Evolutionary conservation across 2,329 filamentous ascomycete species (phyloP).

Genomic region (Calcarisporium arbuscula): DNA sequence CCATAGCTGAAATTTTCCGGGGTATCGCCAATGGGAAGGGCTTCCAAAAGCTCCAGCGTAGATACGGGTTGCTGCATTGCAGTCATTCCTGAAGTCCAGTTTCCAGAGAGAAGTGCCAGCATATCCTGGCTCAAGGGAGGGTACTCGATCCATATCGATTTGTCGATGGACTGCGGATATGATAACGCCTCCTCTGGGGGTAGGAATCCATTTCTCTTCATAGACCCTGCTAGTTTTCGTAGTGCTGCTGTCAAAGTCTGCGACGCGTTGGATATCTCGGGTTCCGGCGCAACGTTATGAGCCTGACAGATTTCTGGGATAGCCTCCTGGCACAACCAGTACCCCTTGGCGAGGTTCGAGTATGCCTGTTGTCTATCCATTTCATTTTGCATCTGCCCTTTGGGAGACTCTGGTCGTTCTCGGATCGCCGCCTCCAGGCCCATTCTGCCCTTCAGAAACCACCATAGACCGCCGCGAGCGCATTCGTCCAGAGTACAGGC

Average conservation of each 20-base stretch:
- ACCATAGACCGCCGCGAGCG: conserved; percentile 73
- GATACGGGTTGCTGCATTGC: conserved; percentile 40
- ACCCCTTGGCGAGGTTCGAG: conserved; percentile 75
- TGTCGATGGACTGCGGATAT: conserved; percentile 75
- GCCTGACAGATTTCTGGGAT: conserved; percentile 42
- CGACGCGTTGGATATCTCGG: conserved; percentile 47
- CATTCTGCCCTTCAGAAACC: conserved; percentile 78
- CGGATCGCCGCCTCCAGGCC: conserved; percentile 68
- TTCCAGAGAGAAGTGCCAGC: conserved; percentile 61
- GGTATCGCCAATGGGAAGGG: conserved; percentile 73
- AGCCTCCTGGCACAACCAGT: conserved; percentile 65
- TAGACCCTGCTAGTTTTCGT: conserved; percentile 70
- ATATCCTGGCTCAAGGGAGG: conserved; percentile 68
- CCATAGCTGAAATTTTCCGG: conserved; percentile 70
- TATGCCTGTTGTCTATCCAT: conserved; percentile 68
- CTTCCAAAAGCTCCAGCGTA: conserved; percentile 53
- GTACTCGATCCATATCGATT: conserved; percentile 75
- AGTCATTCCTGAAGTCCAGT: conserved; percentile 42
- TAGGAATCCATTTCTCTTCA: conserved; percentile 76
- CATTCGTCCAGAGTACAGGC: conserved; percentile 60
- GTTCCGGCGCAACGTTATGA: conserved; percentile 33
- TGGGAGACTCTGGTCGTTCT: conserved; percentile 46
- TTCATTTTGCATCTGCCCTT: conserved; percentile 47
- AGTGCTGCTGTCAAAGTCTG: conserved; percentile 57
- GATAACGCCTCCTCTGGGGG: conserved; percentile 60